Base-by-base conservation (phyloP, 768 basidiomycete species). In the Lentinula guzmanii region DNA sequence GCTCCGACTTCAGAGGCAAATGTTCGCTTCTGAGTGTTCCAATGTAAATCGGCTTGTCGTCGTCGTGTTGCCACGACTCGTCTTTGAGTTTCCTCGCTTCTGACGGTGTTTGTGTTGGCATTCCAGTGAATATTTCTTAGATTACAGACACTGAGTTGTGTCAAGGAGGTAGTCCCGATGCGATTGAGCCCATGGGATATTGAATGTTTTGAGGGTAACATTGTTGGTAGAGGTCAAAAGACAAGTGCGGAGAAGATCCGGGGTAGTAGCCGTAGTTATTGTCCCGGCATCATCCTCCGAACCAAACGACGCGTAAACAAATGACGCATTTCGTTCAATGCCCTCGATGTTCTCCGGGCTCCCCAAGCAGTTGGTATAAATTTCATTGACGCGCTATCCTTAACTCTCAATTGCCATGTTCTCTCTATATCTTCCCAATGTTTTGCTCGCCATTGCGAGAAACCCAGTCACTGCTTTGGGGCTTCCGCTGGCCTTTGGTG, bases 381-480 rank as follows among this genome's bases (percentile, higher is more conserved):
- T 1, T 39, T 39, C 37, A 8, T 39, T 13, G 11, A 46, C 45
- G 9, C 45, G n/a, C 45, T 16, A 16, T 46, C 21, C 18, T 50
- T 50, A n/a, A 6, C 9, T 8, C 7, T 24, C 31, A 31, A 21
- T 71, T 62, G 66, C 55, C 66, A 76, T 77, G 76, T 73, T 77
- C 39, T 69, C 64, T 54, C 53, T 74, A 60, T 60, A 77, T 53
- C 71, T 85, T 43, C 83, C 85, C 16, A 76, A 75, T 58, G 70
- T 85, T 63, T 72, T 86, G 31, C 74, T 86, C 63, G 73, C 75
- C 18, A 77, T 85, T 62, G 82, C 83, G 4, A 78, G 84, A 66
- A 80, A 83, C 67, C 80, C 84, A 7, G 71, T 85, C 57, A 74
- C 80, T 11, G 85, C 86, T 1, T 75, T 87, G 8, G 85, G 84